Conservation (phyloP, 495 filamentous ascomycete genomes). For the Neurospora sublineolata region DNA sequence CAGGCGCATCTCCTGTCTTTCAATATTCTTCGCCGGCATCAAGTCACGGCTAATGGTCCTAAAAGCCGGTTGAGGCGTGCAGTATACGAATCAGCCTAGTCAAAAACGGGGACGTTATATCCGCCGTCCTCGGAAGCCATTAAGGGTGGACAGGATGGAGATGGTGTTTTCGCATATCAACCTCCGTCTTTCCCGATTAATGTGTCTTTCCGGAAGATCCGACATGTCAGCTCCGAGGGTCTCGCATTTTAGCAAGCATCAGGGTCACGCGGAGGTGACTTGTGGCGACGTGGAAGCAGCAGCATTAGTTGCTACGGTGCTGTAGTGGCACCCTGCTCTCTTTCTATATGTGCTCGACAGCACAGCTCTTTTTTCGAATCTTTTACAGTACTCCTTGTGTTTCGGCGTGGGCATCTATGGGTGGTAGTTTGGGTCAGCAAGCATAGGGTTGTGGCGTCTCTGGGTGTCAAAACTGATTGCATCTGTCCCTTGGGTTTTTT, state of each 20-base stretch:
- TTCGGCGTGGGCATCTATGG: background rate
- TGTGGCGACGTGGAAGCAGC: background rate
- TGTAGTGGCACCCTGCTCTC: background rate
- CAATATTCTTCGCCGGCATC: background rate
- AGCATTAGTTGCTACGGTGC: background rate
- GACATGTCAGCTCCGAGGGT: background rate
- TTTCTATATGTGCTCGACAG: background rate
- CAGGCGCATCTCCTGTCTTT: background rate
- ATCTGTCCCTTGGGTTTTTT: background rate
- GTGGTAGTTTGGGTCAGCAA: background rate
- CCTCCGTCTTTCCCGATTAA: background rate
- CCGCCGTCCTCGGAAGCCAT: background rate
- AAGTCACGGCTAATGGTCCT: background rate
- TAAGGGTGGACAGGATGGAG: background rate
- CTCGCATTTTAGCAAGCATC: background rate
- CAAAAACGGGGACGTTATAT: background rate
- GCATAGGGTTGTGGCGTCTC: background rate
- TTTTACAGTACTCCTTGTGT: background rate
- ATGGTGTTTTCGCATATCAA: background rate
- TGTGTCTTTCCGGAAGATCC: background rate
- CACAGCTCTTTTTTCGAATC: background rate
- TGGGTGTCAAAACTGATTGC: background rate
- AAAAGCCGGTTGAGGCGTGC: background rate
- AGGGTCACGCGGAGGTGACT: background rate
- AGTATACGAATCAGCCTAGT: background rate